Evolutionary conservation across 441 rosid species (phyloP).

Genomic region (Pelargonium citronellum): DNA sequence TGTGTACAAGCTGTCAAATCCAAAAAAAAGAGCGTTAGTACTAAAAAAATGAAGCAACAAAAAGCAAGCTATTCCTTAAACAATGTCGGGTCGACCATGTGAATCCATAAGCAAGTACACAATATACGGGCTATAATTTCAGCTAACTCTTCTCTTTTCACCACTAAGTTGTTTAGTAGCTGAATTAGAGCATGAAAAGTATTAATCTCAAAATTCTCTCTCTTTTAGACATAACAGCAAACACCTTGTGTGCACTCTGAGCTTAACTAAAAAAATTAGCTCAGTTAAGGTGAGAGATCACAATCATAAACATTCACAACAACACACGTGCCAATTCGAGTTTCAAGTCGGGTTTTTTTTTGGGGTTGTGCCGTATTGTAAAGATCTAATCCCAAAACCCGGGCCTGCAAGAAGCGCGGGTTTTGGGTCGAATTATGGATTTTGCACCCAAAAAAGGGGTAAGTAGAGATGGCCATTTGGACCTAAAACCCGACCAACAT

Average conservation of each 20-base stretch:
- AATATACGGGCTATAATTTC: background rate
- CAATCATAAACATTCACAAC: background rate
- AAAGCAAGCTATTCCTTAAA: no score
- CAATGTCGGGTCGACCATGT: background rate
- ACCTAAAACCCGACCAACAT: no score
- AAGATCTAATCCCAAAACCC: no score
- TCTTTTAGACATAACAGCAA: background rate
- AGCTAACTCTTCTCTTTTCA: background rate
- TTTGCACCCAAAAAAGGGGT: no score
- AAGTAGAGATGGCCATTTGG: no score
- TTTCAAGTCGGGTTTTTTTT: no score
- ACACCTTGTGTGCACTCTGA: background rate
- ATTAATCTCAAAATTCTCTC: background rate
- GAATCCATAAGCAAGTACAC: background rate
- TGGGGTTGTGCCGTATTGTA: no score
- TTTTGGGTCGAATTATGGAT: no score
- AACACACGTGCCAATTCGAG: background rate
- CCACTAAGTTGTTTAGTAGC: background rate
- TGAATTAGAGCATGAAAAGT: background rate
- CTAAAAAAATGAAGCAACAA: background rate
- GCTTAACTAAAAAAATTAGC: background rate
- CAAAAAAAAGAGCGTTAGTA: background rate
- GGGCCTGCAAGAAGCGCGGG: no score
- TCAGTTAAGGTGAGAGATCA: background rate
- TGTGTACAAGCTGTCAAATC: conserved; percentile 68